Evolutionary conservation across 2,329 filamentous ascomycete genomes (phyloP).

Genomic region (Penicillium sp.): DNA sequence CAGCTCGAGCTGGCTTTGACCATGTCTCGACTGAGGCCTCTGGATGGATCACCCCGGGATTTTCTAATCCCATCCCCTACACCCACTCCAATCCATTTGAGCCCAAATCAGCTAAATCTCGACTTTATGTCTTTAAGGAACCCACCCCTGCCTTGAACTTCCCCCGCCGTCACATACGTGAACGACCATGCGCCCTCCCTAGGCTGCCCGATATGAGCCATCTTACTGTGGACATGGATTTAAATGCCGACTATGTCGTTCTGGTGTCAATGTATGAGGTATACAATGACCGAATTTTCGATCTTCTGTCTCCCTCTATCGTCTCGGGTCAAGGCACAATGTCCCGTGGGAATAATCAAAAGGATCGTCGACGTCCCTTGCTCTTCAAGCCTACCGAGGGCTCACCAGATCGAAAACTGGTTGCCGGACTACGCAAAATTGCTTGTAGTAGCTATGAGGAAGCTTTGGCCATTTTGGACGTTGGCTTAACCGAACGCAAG

Average conservation of each 20-base stretch:
- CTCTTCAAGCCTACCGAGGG: conserved; percentile 90
- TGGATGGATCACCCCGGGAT: conserved; percentile 14
- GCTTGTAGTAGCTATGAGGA: conserved; percentile 80
- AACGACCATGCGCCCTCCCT: conserved; percentile 69
- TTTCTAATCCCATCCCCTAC: conserved; percentile 27
- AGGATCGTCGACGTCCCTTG: conserved; percentile 75
- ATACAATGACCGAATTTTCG: conserved; percentile 97
- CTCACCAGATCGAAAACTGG: conserved; percentile 88
- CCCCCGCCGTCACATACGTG: conserved; percentile 61
- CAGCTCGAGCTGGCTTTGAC: conserved; percentile 8
- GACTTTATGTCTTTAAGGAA: conserved; percentile 52
- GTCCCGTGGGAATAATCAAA: conserved; percentile 52
- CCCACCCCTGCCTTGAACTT: conserved; percentile 56
- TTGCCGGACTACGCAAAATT: conserved; percentile 86
- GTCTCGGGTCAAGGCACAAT: conserved; percentile 43
- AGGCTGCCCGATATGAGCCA: conserved; percentile 72
- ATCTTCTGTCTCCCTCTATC: conserved; percentile 68
- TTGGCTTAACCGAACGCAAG: conserved; percentile 79
- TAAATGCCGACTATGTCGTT: conserved; percentile 76
- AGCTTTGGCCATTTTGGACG: conserved; percentile 84
- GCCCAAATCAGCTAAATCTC: conserved; percentile 39
- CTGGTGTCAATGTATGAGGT: conserved; percentile 98
- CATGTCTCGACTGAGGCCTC: conserved; percentile 12
- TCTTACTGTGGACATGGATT: conserved; percentile 65
- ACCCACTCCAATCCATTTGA: conserved; percentile 27